phyloP scores from a whole-genome alignment of 2,329 filamentous ascomycete genomes.

The Exutisphaerella laricina region DNA sequence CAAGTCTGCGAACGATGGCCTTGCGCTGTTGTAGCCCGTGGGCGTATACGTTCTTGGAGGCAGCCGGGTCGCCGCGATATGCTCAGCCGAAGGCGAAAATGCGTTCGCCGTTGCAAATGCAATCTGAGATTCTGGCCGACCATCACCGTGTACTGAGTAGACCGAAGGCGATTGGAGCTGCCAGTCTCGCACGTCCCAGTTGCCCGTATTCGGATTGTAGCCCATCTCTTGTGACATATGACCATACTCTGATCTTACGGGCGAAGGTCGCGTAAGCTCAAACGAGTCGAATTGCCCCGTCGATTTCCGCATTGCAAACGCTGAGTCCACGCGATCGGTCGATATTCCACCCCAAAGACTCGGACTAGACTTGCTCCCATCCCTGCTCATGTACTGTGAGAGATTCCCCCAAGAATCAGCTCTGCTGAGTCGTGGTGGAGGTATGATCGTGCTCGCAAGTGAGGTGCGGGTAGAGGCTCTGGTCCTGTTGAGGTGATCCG shows the following conservation, averaged over 20 bases:
- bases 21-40: neutral
- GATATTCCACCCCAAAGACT: conserved; percentile 4
- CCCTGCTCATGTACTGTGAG: neutral
- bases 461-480: conserved; percentile 2
- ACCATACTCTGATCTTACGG: neutral
- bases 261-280: neutral
- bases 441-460: conserved; percentile 4
- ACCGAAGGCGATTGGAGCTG: neutral
- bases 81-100: neutral
- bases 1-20: neutral
- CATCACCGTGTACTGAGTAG: neutral
- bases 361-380: neutral
- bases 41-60: neutral
- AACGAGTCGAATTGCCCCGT: neutral
- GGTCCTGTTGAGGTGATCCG: neutral
- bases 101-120: neutral
- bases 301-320: neutral
- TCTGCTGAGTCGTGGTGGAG: conserved; percentile 2
- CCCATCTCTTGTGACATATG: conserved; percentile 1
- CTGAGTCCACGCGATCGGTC: neutral
- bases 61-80: neutral
- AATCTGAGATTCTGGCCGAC: neutral
- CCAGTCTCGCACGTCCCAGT: conserved; percentile 1
- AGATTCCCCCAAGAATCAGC: conserved; percentile 1
- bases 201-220: neutral